Evolutionary conservation across 768 basidiomycete species (phyloP).

Genomic region (Serendipita sp.): DNA sequence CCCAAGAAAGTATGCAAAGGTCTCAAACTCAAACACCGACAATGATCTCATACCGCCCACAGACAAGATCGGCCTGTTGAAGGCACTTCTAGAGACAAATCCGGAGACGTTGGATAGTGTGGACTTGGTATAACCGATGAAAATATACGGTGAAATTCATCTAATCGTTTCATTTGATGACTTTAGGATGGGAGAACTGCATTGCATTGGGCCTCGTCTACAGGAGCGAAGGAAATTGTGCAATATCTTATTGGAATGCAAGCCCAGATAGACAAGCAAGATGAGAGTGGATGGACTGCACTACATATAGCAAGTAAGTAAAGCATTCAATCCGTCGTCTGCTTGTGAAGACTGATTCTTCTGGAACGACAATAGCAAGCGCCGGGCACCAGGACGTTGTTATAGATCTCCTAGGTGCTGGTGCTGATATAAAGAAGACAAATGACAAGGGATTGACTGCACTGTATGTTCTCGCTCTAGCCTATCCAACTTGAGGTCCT

Average conservation of each 20-base stretch:
- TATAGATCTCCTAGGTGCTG: constrained; percentile 62
- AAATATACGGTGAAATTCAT: too few relatives aligned
- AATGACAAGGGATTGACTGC: constrained; percentile 76
- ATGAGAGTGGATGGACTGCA: constrained; percentile 59
- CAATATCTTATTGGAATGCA: constrained; percentile 54
- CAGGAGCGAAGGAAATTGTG: constrained; percentile 47
- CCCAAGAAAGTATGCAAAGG: background rate
- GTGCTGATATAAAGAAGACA: constrained; percentile 62
- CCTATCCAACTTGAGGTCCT: constrained; percentile 1
- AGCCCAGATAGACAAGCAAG: constrained; percentile 50
- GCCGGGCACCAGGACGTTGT: constrained; percentile 65
- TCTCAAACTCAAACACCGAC: background rate
- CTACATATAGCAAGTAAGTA: constrained; percentile 59
- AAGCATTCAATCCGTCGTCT: background rate
- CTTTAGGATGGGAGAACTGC: constrained; percentile 39
- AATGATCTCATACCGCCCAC: background rate
- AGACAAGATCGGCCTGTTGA: background rate
- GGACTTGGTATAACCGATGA: background rate
- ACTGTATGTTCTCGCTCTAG: constrained; percentile 35
- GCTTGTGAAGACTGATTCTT: constrained; percentile 8
- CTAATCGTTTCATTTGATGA: too few relatives aligned
- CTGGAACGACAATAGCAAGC: constrained; percentile 35
- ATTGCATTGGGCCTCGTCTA: constrained; percentile 69
- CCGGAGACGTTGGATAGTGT: background rate
- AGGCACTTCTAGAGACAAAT: background rate